Percentiles rank a stretch among this genome's conserved stretches.
phyloP scores from a whole-genome alignment of 768 basidiomycete species.

The Agaricus sinodeliciosus region DNA sequence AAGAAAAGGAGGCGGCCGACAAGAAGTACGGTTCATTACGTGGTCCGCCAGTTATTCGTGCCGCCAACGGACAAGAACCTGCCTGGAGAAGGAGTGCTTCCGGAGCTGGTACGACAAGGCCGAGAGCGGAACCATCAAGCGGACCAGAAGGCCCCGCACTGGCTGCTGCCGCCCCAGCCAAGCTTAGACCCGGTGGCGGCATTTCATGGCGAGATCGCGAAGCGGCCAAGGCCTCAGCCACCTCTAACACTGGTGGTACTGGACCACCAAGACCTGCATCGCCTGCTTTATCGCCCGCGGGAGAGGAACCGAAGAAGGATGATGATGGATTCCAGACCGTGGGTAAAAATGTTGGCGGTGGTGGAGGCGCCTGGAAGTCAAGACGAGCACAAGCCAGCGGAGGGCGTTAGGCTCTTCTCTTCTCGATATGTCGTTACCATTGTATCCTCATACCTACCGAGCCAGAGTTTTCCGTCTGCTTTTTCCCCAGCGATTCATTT shows the following conservation, averaged over 20 bases:
- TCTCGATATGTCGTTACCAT: too few relatives aligned
- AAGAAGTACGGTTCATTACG: slow-evolving; percentile 20
- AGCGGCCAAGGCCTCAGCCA: slow-evolving; percentile 16
- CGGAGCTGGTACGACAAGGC: slow-evolving; percentile 16
- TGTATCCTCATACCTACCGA: too few relatives aligned
- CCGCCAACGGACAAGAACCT: slow-evolving; percentile 20
- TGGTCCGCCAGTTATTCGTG: slow-evolving; percentile 12
- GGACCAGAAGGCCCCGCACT: slow-evolving; percentile 53
- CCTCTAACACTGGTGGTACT: slow-evolving; percentile 12
- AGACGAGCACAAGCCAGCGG: slow-evolving; percentile 11
- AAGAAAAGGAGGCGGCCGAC: slow-evolving; percentile 14
- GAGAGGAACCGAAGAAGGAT: slow-evolving; percentile 43
- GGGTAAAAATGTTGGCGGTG: slow-evolving; percentile 3
- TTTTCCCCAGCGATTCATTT: too few relatives aligned
- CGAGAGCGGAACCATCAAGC: slow-evolving; percentile 26
- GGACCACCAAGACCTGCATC: slow-evolving; percentile 25
- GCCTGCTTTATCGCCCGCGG: slow-evolving; percentile 26
- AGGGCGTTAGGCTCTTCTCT: not conserved
- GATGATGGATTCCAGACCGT: slow-evolving; percentile 73
- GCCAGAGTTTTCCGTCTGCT: too few relatives aligned
- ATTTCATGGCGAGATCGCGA: slow-evolving; percentile 15
- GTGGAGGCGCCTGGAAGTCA: slow-evolving; percentile 17
- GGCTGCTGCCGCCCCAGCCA: slow-evolving; percentile 28
- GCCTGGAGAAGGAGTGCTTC: slow-evolving; percentile 28
- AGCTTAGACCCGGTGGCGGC: slow-evolving; percentile 34